Evolutionary conservation across 192 early-diverging fungal genomes (phyloP).

Genomic region (Geranomyces variabilis): DNA sequence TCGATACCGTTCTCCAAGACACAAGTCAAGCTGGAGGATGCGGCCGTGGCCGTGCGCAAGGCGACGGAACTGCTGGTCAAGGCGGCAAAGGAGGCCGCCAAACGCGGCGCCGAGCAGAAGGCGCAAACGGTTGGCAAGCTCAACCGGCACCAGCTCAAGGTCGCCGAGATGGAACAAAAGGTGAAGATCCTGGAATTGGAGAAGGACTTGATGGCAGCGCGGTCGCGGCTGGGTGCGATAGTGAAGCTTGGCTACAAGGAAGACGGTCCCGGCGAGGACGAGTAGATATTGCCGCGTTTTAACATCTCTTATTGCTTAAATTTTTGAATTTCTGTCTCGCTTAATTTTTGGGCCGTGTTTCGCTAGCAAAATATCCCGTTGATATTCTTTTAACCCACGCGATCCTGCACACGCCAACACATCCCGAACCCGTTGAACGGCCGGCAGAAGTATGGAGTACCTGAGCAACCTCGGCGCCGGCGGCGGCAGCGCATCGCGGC

Average conservation of each 20-base stretch:
- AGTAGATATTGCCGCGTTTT: no score
- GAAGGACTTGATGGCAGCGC: constrained; percentile 83
- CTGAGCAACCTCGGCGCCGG: constrained; percentile 69
- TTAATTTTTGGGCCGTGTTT: no score
- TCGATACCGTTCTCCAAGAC: constrained; percentile 88
- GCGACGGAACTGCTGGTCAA: constrained; percentile 89
- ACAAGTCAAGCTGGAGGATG: constrained; percentile 91
- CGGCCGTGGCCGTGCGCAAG: constrained; percentile 91
- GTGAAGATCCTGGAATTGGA: constrained; percentile 95
- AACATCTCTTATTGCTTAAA: no score
- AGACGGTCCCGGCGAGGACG: constrained; percentile 30
- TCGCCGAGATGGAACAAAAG: constrained; percentile 97
- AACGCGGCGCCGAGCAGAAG: constrained; percentile 52
- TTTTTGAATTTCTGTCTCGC: no score
- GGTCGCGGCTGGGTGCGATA: constrained; percentile 90
- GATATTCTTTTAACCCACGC: no score
- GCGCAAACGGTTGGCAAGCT: constrained; percentile 73
- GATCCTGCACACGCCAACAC: no score
- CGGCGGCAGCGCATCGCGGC: background rate
- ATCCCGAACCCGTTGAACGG: no score
- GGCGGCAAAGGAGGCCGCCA: constrained; percentile 83
- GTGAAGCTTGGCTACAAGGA: constrained; percentile 74
- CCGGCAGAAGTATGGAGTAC: constrained; percentile 33
- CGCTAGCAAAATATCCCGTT: no score
- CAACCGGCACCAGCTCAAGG: constrained; percentile 91